These are phyloP conservation scores for Inga laurina DNA, from an alignment of 306 rosid species.

Conservation along the genomic window DNA sequence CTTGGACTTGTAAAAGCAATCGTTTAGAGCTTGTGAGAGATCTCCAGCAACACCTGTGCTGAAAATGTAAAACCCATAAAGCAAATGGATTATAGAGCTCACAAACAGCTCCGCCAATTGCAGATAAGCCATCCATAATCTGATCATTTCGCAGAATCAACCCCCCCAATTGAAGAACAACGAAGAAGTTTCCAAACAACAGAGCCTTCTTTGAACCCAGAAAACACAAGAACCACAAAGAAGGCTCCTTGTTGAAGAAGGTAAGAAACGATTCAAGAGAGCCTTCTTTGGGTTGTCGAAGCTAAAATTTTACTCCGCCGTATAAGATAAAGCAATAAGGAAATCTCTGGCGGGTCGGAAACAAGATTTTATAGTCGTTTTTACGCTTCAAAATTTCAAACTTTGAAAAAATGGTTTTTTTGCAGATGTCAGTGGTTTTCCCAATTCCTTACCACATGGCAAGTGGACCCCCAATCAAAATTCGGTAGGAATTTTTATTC, in stretches of 20 bases:
- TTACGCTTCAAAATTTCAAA: slow-evolving; percentile 24
- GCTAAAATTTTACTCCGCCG: not conserved
- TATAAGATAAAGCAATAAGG: not conserved
- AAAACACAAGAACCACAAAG: slow-evolving; percentile 29
- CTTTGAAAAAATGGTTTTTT: slow-evolving; percentile 20
- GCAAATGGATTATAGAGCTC: slow-evolving; percentile 71
- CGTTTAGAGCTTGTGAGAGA: slow-evolving; percentile 58
- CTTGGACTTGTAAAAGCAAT: slow-evolving; percentile 42
- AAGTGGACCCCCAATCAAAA: slow-evolving; percentile 26
- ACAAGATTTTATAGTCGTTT: not conserved
- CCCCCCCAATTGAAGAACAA: not conserved
- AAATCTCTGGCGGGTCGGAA: not conserved
- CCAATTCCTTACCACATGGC: slow-evolving; percentile 6
- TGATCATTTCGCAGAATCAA: slow-evolving; percentile 49
- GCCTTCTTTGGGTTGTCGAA: not conserved
- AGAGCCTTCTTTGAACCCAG: slow-evolving; percentile 40
- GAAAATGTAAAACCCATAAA: slow-evolving; percentile 85
- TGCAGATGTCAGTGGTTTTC: slow-evolving; percentile 39
- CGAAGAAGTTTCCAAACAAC: not conserved
- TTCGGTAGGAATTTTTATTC: not conserved
- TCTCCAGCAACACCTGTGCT: slow-evolving; percentile 91
- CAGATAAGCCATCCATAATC: slow-evolving; percentile 58
- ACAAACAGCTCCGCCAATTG: slow-evolving; percentile 70
- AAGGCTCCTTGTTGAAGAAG: slow-evolving; percentile 38
- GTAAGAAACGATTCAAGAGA: slow-evolving; percentile 15